These are phyloP conservation scores for Haplographium delicatum DNA, from an alignment of 495 filamentous ascomycete species.

Conservation along the genomic window DNA sequence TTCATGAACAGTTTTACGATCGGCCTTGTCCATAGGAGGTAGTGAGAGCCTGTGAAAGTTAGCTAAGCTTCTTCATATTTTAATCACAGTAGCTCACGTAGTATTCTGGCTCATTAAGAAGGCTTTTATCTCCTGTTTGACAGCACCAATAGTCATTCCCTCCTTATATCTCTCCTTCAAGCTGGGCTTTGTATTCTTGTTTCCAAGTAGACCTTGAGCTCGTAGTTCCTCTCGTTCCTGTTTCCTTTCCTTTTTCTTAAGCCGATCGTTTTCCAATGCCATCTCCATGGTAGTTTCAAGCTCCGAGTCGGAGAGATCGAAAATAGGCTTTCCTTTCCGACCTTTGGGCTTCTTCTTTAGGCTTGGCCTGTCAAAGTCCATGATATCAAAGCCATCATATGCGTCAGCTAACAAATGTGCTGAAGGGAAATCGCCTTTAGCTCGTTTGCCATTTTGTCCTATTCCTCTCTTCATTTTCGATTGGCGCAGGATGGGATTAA, in stretches of 20 bases:
- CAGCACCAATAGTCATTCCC: slow-evolving; percentile 64
- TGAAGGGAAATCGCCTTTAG: slow-evolving; percentile 21
- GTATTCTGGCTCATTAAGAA: slow-evolving; percentile 63
- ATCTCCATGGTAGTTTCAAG: slow-evolving; percentile 54
- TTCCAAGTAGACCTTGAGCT: slow-evolving; percentile 70
- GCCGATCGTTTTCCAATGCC: slow-evolving; percentile 71
- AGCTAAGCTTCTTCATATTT: slow-evolving; percentile 1
- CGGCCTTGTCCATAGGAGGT: slow-evolving; percentile 76
- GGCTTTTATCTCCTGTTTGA: slow-evolving; percentile 62
- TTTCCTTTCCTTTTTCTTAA: slow-evolving; percentile 76
- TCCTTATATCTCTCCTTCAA: slow-evolving; percentile 65
- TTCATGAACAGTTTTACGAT: slow-evolving; percentile 72
- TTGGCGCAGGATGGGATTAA: neutral
- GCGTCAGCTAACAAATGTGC: slow-evolving; percentile 54
- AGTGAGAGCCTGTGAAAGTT: slow-evolving; percentile 55
- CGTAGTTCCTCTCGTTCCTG: slow-evolving; percentile 72
- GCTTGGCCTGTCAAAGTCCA: slow-evolving; percentile 70
- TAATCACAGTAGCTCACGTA: slow-evolving; percentile 45
- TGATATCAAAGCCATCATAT: slow-evolving; percentile 75
- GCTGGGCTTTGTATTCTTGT: slow-evolving; percentile 55
- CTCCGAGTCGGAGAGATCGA: slow-evolving; percentile 70
- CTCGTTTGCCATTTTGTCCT: neutral
- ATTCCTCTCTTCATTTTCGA: slow-evolving; percentile 2
- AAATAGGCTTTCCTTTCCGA: slow-evolving; percentile 41
- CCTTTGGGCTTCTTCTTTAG: slow-evolving; percentile 52